Percentiles rank a stretch among this genome's conserved stretches.
phyloP scores from a whole-genome alignment of 2,329 filamentous ascomycete genomes.

The Penicillium rolfsii region DNA sequence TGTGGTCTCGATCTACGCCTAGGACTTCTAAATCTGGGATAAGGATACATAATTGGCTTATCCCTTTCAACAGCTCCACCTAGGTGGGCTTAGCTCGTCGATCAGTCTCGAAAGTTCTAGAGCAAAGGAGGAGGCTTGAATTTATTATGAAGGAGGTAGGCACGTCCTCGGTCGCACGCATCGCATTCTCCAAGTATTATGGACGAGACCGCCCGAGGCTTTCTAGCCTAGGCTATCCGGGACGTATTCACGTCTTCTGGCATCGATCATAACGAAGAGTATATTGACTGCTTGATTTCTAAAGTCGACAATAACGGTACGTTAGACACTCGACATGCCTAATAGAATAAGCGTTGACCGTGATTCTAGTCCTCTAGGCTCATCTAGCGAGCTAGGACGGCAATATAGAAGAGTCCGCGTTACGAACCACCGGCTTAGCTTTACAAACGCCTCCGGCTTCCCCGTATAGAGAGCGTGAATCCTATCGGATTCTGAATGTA shows the following conservation, averaged over 20 bases:
- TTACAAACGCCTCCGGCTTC: constrained; percentile 5
- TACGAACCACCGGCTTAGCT: not conserved
- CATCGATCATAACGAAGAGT: constrained; percentile 5
- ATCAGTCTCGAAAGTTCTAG: constrained; percentile 3
- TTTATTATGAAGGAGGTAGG: not conserved
- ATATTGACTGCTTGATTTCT: constrained; percentile 12
- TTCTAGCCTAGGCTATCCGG: constrained; percentile 11
- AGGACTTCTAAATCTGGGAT: too few species aligned
- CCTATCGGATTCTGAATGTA: constrained; percentile 3
- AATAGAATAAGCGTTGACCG: too few species aligned
- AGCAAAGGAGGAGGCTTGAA: constrained; percentile 1
- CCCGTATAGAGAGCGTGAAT: not conserved
- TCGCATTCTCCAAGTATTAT: not conserved
- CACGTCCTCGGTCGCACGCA: not conserved
- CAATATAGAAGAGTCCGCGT: not conserved
- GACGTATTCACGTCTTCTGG: constrained; percentile 7
- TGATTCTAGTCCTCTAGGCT: constrained; percentile 3
- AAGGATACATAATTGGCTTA: too few species aligned
- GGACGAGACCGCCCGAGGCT: constrained; percentile 2
- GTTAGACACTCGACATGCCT: too few species aligned
- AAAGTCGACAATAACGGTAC: constrained; percentile 12
- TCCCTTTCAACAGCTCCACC: not conserved
- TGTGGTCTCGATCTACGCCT: not conserved
- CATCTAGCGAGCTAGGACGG: not conserved
- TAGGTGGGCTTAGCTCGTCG: not conserved